Percentiles rank a stretch among this genome's conserved stretches.
Conservation (phyloP, 2,329 filamentous ascomycete genomes). For the Coniochaeta ligniaria region DNA sequence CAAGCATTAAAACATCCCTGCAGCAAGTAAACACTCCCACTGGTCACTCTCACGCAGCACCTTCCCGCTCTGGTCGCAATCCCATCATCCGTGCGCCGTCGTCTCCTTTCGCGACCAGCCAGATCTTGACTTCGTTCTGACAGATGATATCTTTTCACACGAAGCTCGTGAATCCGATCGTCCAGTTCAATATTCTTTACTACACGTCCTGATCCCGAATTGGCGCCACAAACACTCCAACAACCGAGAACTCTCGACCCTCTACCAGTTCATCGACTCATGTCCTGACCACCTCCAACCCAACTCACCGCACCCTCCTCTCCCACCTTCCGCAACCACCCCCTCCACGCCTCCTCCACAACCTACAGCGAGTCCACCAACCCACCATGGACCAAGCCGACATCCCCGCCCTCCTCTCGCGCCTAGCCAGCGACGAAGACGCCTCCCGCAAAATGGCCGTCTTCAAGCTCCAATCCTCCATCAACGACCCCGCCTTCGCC, state of each 20-base stretch:
- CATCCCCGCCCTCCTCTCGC: slow-evolving; percentile 57
- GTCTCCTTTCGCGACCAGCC: background rate
- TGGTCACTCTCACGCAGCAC: background rate
- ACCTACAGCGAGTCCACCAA: background rate
- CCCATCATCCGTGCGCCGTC: background rate
- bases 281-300: background rate
- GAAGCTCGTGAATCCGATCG: background rate
- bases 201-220: background rate
- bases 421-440: slow-evolving; percentile 68
- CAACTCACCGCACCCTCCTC: background rate
- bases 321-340: background rate
- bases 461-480: slow-evolving; percentile 92
- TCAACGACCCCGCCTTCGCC: slow-evolving; percentile 93
- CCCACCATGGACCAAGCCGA: slow-evolving; percentile 57
- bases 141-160: background rate
- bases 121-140: background rate
- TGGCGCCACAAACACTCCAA: background rate
- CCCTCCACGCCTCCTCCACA: background rate
- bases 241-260: background rate
- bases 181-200: background rate
- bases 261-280: background rate
- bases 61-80: background rate
- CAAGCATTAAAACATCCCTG: background rate
- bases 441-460: slow-evolving; percentile 96
- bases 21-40: background rate